Percentiles rank a stretch among this genome's conserved stretches.
Evolutionary conservation across 805 yeast genomes (phyloP).

Genomic region (Kluyveromyces starmeri): DNA sequence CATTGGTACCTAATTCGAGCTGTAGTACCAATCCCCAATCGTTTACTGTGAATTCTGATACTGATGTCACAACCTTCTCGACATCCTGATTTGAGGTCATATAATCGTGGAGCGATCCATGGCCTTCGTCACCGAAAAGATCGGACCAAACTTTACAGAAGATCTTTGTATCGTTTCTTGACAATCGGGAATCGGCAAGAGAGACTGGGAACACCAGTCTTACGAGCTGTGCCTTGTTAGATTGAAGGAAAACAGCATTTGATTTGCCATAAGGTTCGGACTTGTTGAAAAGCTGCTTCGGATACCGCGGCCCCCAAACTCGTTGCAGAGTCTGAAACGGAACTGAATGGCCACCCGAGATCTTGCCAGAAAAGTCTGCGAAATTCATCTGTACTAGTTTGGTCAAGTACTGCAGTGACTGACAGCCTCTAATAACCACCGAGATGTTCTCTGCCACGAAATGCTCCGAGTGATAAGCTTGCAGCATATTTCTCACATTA

Average conservation of each 20-base stretch:
- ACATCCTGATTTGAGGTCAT: conserved; percentile 32
- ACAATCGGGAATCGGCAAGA: conserved; percentile 8
- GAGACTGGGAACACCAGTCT: conserved; percentile 41
- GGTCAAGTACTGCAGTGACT: conserved; percentile 48
- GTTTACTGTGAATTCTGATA: conserved; percentile 31
- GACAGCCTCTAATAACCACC: conserved; percentile 56
- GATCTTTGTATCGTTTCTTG: conserved; percentile 20
- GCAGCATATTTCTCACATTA: conserved; percentile 31
- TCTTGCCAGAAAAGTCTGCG: conserved; percentile 23
- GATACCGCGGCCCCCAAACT: conserved; percentile 16
- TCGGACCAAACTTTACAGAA: conserved; percentile 43
- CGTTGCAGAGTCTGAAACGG: conserved; percentile 17
- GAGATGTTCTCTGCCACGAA: conserved; percentile 45
- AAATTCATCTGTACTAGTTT: conserved; percentile 42
- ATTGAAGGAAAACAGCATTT: conserved; percentile 33
- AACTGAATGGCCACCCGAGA: background rate
- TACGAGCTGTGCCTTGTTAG: conserved; percentile 28
- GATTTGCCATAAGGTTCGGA: conserved; percentile 6
- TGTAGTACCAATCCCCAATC: conserved; percentile 42
- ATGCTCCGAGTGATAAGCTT: conserved; percentile 32
- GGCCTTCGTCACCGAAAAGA: conserved; percentile 55
- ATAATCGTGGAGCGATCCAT: conserved; percentile 38
- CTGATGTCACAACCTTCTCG: conserved; percentile 34
- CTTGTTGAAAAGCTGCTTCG: conserved; percentile 19
- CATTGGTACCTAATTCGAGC: conserved; percentile 38